Evolutionary conservation across 148 eudicot species (phyloP), one percentile per base, ranked within the genome.

Genomic region (Cornus kousa): DNA sequence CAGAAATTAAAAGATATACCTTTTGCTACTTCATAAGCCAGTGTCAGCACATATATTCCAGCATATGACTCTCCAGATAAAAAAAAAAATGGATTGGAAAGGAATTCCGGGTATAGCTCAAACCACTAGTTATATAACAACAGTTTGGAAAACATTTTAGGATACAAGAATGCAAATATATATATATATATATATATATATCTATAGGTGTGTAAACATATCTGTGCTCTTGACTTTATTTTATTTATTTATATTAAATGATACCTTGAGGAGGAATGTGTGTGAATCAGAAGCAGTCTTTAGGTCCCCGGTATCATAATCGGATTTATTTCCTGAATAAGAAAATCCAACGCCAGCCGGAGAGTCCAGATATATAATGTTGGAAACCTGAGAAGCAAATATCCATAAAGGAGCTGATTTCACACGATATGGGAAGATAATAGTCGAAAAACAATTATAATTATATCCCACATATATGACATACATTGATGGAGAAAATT

Each of bases 11-110:
- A 65, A 28, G 43, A 68, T 73, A 20, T 88, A 96, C 99, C 99
- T 86, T 91, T 87, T 12, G 86, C 97, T 14, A 96, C 89, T 89
- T 94, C 95, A 80, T 77, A 78, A 74, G 98, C 84, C 83, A 96
- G 93, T 66, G 98, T 96, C 39, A 98, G 99, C 74, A 96, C 95
- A 76, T 96, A 96, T 20, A 96, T 77, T 81, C 99, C 99, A 80
- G 99, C 99, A 85, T 94, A 96, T 33, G 99, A 96, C 77, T 96
- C 99, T 23, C 99, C 99, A 48, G 90, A 50, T 65, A 96, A 89
- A 80, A 84, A 89, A 80, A 84, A 94, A 86, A 96, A 96, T 19
- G 98, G 89, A 82, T 96, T 96, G 17, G 84, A 74, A 35, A 83
- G 88, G 84, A 81, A 96, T 80, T 94, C 95, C 5, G 90, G 87